Percentiles rank a stretch among this genome's conserved stretches.
phyloP scores from a whole-genome alignment of 2,329 filamentous ascomycete genomes.

The Diaporthe longicolla region DNA sequence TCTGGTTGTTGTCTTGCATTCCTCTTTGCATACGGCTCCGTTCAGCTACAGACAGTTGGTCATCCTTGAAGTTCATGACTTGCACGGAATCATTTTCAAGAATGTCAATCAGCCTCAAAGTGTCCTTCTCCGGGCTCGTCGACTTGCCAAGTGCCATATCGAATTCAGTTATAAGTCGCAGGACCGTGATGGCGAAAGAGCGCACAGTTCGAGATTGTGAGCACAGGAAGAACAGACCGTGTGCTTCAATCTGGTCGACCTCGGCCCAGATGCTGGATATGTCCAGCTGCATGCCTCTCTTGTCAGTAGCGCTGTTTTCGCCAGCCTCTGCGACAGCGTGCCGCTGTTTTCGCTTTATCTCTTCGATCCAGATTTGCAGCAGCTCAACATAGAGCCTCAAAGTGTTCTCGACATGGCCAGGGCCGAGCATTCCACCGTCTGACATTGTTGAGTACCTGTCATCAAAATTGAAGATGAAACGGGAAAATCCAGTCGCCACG shows the following conservation, averaged over 20 bases:
- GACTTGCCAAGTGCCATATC: conserved; percentile 87
- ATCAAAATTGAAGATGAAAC: conserved; percentile 99
- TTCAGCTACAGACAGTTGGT: conserved; percentile 91
- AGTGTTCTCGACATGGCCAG: conserved; percentile 94
- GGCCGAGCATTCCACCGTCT: conserved; percentile 95
- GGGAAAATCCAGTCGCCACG: conserved; percentile 95
- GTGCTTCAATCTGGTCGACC: conserved; percentile 96
- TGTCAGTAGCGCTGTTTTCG: conserved; percentile 76
- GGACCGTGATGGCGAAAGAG: conserved; percentile 90
- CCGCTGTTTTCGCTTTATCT: conserved; percentile 88
- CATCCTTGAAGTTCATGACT: conserved; percentile 93
- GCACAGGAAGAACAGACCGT: conserved; percentile 96
- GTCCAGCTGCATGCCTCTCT: conserved; percentile 83
- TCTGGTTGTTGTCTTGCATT: conserved; percentile 86
- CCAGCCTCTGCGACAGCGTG: conserved; percentile 76
- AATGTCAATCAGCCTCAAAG: conserved; percentile 86
- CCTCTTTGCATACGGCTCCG: conserved; percentile 92
- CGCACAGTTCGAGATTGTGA: conserved; percentile 93
- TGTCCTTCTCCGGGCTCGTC: conserved; percentile 70
- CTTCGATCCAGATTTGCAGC: conserved; percentile 96
- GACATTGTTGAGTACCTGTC: conserved; percentile 98
- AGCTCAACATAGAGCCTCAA: conserved; percentile 93
- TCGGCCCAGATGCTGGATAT: conserved; percentile 90
- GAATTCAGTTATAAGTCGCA: conserved; percentile 93
- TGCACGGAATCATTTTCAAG: conserved; percentile 90